These are phyloP conservation scores for Zarea fungicola DNA, from an alignment of 2,329 filamentous ascomycete species.

Conservation along the genomic window DNA sequence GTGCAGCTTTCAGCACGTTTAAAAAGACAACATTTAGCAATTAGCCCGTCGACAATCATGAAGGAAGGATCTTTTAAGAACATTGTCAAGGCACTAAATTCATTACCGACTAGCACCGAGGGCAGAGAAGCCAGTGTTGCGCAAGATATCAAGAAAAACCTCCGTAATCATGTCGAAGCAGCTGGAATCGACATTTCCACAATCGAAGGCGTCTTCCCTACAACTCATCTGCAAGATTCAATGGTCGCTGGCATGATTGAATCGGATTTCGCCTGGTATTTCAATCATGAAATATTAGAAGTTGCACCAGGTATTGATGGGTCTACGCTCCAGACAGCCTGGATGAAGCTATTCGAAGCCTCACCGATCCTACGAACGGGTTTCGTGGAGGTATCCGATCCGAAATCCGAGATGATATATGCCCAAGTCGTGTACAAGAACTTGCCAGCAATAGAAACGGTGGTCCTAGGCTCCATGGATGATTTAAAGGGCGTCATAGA, in stretches of 20 bases:
- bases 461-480: constrained; percentile 23
- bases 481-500: constrained; percentile 28
- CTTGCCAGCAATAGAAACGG: constrained; percentile 17
- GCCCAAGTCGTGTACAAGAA: constrained; percentile 42
- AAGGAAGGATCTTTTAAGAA: constrained; percentile 67
- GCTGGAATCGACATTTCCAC: constrained; percentile 16
- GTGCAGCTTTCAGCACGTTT: constrained; percentile 77
- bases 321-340: constrained; percentile 53
- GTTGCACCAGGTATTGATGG: constrained; percentile 52
- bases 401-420: constrained; percentile 45
- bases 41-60: constrained; percentile 75
- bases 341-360: constrained; percentile 50
- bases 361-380: constrained; percentile 71
- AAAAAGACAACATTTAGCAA: constrained; percentile 50
- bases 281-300: constrained; percentile 75
- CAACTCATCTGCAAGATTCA: constrained; percentile 79
- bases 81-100: constrained; percentile 10
- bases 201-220: constrained; percentile 60
- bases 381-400: constrained; percentile 63
- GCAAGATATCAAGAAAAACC: not conserved
- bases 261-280: constrained; percentile 71
- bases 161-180: not conserved
- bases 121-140: not conserved
- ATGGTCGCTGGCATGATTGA: constrained; percentile 78
- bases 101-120: constrained; percentile 11